Conservation (phyloP, 1,284 basidiomycete genomes). For the Trametes pubescens region DNA sequence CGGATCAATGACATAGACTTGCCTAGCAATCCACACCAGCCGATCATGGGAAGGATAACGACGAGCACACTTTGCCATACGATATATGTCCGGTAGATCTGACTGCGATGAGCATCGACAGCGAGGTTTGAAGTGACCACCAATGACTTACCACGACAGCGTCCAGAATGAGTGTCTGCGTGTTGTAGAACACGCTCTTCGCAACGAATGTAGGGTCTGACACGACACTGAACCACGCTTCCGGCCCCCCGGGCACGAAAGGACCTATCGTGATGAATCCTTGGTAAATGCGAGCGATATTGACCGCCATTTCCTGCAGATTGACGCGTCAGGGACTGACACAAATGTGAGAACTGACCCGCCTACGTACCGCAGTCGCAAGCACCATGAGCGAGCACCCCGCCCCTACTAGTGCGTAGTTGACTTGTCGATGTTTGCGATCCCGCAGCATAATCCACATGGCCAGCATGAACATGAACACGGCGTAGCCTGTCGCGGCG, state of each 20-base stretch:
- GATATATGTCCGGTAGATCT: constrained; percentile 44
- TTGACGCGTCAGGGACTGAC: background rate
- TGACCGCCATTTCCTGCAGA: constrained; percentile 35
- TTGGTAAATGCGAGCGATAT: constrained; percentile 6
- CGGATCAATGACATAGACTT: constrained; percentile 5
- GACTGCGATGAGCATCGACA: too few relatives aligned
- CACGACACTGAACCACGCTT: constrained; percentile 38
- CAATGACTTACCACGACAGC: constrained; percentile 41
- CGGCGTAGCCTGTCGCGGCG: constrained; percentile 36
- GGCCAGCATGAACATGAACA: constrained; percentile 41
- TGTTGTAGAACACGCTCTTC: constrained; percentile 42
- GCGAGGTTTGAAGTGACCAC: background rate
- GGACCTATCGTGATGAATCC: constrained; percentile 31
- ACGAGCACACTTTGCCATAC: constrained; percentile 38
- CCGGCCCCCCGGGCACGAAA: constrained; percentile 21
- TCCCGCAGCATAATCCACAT: constrained; percentile 40
- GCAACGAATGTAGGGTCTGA: constrained; percentile 39
- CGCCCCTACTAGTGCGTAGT: constrained; percentile 31
- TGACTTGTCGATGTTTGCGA: constrained; percentile 28
- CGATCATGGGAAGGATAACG: constrained; percentile 35
- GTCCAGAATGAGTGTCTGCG: constrained; percentile 46
- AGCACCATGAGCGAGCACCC: constrained; percentile 35
- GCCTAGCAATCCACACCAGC: constrained; percentile 39
- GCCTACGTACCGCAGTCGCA: constrained; percentile 35
- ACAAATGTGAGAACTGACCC: background rate